Base-by-base conservation (phyloP, 148 eudicot species). In the Chenopodium suecicum region DNA sequence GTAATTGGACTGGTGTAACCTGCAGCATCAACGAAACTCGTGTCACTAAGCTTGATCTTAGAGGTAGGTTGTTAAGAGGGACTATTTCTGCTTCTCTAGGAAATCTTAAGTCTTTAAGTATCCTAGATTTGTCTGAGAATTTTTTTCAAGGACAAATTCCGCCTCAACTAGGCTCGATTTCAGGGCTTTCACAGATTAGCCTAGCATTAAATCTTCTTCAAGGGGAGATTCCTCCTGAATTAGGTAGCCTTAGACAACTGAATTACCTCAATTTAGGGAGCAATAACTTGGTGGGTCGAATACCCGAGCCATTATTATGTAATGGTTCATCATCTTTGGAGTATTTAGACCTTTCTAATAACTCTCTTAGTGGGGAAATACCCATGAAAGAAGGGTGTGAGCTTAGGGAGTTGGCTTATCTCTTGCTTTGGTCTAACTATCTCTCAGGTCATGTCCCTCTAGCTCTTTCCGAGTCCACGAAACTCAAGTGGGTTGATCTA, bases 331-430 rank as follows among this genome's bases (percentile, higher is more conserved):
- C 87, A 9, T 77, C 85, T 67, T 88, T 94, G 86, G 80, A 89
- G 75, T 94, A 94, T 83, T 20, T 94, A 2, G 98, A 94, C 90
- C 89, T 94, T 32, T 94, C 98, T 7, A 94, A 91, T 84, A 92
- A 94, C 80, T 94, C 96, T 12, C 83, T 94, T 2, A 84, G 79
- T 34, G 98, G 98, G 16, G 77, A 84, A 31, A 88, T 94, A 78
- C 96, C 93, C 27, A 48, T 91, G 80, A 81, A 81, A 44, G 79
- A 86, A 25, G 90, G 93, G 83, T 91, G 94, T 82, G 85, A 81
- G 83, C 90, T 92, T 62, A 81, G 76, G 70, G 89, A 89, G 70
- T 82, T 94, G 37, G 84, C 86, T 76, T 94, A 79, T 78, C 90
- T 92, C 29, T 91, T 94, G 14, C 92, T 92, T 62, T 94, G 98